A percentile compares a stretch with the other conserved stretches of the same genome.
phyloP scores from a whole-genome alignment of 495 filamentous ascomycete genomes.

The Penicillium flavigenum region DNA sequence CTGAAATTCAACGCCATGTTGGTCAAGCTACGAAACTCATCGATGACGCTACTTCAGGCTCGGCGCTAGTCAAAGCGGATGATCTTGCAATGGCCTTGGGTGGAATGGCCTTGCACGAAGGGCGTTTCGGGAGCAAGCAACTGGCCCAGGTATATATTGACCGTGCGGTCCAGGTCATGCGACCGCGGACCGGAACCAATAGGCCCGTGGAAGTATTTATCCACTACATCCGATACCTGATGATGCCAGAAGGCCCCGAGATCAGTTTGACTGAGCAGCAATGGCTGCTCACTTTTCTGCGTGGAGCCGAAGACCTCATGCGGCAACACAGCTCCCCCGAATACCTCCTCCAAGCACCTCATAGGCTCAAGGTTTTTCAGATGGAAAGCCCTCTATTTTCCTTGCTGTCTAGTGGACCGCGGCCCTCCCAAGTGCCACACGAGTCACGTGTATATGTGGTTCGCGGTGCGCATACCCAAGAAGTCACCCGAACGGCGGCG shows the following conservation, averaged over 20 bases:
- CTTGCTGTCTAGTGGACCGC: conserved; percentile 46
- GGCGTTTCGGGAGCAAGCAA: conserved; percentile 40
- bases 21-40: conserved; percentile 27
- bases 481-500: conserved; percentile 40
- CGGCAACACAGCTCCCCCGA: conserved; percentile 28
- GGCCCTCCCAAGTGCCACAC: conserved; percentile 42
- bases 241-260: conserved; percentile 18
- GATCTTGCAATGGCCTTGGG: conserved; percentile 36
- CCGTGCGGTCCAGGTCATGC: conserved; percentile 35
- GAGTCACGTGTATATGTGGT: conserved; percentile 44
- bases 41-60: conserved; percentile 25
- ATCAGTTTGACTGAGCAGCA: conserved; percentile 22
- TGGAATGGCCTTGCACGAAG: conserved; percentile 45
- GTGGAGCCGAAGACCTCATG: conserved; percentile 41
- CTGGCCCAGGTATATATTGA: conserved; percentile 31
- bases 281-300: conserved; percentile 42
- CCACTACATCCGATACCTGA: conserved; percentile 41
- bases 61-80: conserved; percentile 26
- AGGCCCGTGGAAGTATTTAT: conserved; percentile 33
- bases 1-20: conserved; percentile 31
- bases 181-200: conserved; percentile 30
- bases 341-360: conserved; percentile 32
- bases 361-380: conserved; percentile 35
- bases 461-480: conserved; percentile 35
- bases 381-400: conserved; percentile 45